Conservation (phyloP, 306 rosid species). For the Fagus sylvatica region DNA sequence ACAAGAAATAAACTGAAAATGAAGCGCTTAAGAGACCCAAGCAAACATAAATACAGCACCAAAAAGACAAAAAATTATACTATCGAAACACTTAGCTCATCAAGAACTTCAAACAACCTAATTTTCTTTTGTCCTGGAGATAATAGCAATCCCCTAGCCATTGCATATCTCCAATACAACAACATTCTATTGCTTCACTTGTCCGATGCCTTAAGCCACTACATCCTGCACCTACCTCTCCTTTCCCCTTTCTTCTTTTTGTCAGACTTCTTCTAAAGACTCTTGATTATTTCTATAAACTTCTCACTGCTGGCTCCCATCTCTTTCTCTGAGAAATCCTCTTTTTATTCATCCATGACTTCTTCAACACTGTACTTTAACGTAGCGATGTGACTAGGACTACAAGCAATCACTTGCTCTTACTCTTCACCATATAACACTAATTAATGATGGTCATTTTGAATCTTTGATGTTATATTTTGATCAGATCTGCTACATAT, state of each 20-base stretch:
- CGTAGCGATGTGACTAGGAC: neutral
- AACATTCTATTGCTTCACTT: neutral
- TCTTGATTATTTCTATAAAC: neutral
- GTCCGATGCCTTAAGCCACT: neutral
- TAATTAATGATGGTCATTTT: neutral
- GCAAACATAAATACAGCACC: neutral
- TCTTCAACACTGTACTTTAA: neutral
- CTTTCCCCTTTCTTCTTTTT: too few relatives aligned
- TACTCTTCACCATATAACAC: neutral
- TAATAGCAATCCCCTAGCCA: neutral
- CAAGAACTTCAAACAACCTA: neutral
- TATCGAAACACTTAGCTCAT: neutral
- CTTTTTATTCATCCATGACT: neutral
- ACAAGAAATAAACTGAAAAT: neutral
- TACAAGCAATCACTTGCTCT: neutral
- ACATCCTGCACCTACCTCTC: neutral
- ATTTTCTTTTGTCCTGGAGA: neutral
- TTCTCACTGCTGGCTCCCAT: neutral
- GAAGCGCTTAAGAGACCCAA: neutral
- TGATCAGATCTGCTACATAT: slow-evolving; percentile 75
- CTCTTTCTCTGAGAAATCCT: neutral
- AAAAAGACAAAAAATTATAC: neutral
- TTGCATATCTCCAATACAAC: neutral
- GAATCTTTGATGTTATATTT: too few relatives aligned
- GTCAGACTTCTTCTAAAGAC: too few relatives aligned